Evolutionary conservation across 2,329 filamentous ascomycete species (phyloP).

Genomic region (Epichloe gansuensis): DNA sequence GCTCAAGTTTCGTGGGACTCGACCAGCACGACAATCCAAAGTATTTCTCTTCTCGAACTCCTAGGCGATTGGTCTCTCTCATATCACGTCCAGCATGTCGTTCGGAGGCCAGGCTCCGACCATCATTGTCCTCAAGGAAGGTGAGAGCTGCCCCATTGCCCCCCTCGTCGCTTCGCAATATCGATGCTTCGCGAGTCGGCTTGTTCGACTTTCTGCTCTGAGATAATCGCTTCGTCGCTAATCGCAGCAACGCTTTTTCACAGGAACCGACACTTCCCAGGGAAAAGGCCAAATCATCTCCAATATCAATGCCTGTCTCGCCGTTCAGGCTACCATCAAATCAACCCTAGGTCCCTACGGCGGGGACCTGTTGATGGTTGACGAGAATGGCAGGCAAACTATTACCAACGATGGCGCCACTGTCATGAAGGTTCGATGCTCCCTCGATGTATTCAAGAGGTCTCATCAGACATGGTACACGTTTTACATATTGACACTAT

Average conservation of each 20-base stretch:
- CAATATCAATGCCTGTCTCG: conserved; percentile 96
- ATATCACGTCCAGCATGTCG: conserved; percentile 51
- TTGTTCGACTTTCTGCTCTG: background rate
- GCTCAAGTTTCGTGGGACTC: background rate
- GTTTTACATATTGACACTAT: background rate
- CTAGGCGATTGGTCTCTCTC: conserved; percentile 3
- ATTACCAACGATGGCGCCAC: conserved; percentile 99
- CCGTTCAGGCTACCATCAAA: conserved; percentile 91
- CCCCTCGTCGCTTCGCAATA: conserved; percentile 9
- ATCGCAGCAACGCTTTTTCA: background rate
- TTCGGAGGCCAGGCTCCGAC: conserved; percentile 96
- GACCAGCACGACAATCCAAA: conserved; percentile 1
- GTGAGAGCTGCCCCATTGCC: conserved; percentile 41
- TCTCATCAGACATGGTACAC: background rate
- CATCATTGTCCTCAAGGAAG: conserved; percentile 96
- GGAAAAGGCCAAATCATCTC: conserved; percentile 93
- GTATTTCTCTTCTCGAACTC: conserved; percentile 6
- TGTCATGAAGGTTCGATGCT: conserved; percentile 73
- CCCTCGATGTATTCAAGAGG: background rate
- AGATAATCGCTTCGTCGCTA: conserved; percentile 1
- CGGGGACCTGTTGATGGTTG: conserved; percentile 89
- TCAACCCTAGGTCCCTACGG: conserved; percentile 93
- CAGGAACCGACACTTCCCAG: conserved; percentile 94
- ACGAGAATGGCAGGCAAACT: conserved; percentile 88
- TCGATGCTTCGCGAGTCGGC: background rate